These are phyloP conservation scores for Aspergillus terreus DNA, from an alignment of 2,329 filamentous ascomycete species.

Conservation along the genomic window DNA sequence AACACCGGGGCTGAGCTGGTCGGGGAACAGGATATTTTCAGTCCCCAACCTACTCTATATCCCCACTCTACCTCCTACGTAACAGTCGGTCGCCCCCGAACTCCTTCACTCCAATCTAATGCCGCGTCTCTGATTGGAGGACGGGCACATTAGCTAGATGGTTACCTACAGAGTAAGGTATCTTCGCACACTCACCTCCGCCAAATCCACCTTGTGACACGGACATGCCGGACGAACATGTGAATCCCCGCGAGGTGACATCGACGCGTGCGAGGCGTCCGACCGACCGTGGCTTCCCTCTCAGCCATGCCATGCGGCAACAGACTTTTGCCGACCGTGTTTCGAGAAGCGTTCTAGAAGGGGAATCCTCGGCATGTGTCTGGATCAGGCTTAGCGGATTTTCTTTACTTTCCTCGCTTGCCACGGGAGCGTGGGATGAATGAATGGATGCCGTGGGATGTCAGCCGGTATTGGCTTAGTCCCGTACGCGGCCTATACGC, in stretches of 20 bases:
- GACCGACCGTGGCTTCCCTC: not conserved
- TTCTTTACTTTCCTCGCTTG: not conserved
- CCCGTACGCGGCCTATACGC: not conserved
- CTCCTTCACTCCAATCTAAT: not conserved
- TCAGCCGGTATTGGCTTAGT: not conserved
- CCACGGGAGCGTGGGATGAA: not conserved
- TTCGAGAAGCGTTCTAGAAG: conserved; percentile 19
- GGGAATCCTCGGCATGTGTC: not conserved
- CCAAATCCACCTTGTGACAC: not conserved
- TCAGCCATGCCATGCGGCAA: not conserved
- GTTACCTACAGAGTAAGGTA: not conserved
- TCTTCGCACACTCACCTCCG: not conserved
- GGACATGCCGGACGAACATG: conserved; percentile 1
- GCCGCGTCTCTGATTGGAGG: not conserved
- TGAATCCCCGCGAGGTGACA: too few relatives aligned
- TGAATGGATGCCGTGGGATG: not conserved
- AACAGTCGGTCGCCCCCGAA: too few relatives aligned
- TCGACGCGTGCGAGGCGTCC: too few relatives aligned
- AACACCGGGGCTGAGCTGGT: too few relatives aligned
- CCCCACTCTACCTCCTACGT: too few relatives aligned
- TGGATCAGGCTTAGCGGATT: not conserved
- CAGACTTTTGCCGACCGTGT: conserved; percentile 6
- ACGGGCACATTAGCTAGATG: not conserved
- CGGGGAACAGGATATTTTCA: too few relatives aligned
- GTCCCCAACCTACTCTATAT: too few relatives aligned